Base-by-base conservation (phyloP, 164 flowering plant species). In the Stephania japonica region DNA sequence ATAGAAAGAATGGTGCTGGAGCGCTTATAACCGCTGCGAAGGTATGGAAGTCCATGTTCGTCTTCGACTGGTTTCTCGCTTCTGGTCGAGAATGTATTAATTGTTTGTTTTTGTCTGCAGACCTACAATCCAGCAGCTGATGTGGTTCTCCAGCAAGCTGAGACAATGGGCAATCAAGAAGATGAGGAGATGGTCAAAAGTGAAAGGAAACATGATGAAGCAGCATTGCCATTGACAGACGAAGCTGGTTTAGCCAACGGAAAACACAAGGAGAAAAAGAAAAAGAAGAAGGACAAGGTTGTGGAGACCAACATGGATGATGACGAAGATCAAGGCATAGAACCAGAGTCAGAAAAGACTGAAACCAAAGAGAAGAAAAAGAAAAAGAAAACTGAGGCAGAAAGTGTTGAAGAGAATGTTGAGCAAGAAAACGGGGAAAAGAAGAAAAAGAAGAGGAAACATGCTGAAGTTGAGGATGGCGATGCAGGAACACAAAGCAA, bases 1-100 rank as follows among this genome's bases (percentile, higher is more conserved):
- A 95, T 65, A 76, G 87, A 10, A 95, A 93, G 86, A 83, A 82
- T 77, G 94, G 97, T 7, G 68, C 89, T 25, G 95, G 90, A 10
- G 97, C 83, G 43, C 27, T 92, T 75, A 83, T 91, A 44, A 89
- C 94, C 56, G 70, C 99, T 67, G 96, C 99, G 6, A 92, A 94
- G 97, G 99, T 91, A 18, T 69, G 75, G 23, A 5, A 32, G 47
- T 73, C 7, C 42, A 14, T 24, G 1, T 23, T 9, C 67, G 12
- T 63, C 11, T 32, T 24, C 72, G 75, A 42, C 65, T 23, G 42
- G n/a, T 75, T 43, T 19, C 18, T 72, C 44, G 49, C 42, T 67
- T 5, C 10, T 32, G 5, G 19, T 7, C 62, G 12, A 38, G 9
- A 11, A 19, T 19, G 66, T 11, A 5, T 1, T 56, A 1, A 23